Evolutionary conservation across 2,329 filamentous ascomycete genomes (phyloP).

Genomic region (Cladobotryum mycophilum): DNA sequence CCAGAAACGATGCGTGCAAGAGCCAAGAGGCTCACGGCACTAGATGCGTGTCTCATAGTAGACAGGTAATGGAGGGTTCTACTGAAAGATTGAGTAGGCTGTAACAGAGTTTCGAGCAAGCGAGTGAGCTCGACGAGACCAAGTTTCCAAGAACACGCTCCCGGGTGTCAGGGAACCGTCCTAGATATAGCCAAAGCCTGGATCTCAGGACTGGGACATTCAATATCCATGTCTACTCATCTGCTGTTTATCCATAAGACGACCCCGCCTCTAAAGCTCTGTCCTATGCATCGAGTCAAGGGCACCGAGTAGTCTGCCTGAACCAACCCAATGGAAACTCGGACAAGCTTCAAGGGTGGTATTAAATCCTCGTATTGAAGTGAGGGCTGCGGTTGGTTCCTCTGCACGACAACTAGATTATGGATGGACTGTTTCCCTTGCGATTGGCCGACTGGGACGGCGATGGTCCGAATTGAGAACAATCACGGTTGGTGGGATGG

Average conservation of each 20-base stretch:
- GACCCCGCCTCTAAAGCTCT: no score
- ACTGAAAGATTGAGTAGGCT: background rate
- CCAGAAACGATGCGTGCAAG: conserved; percentile 14
- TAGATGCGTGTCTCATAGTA: conserved; percentile 4
- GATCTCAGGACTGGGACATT: no score
- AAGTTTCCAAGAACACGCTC: background rate
- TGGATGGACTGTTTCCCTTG: background rate
- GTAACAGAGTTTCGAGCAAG: background rate
- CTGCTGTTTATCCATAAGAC: no score
- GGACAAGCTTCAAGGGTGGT: background rate
- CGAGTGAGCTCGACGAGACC: background rate
- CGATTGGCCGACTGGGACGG: conserved; percentile 8
- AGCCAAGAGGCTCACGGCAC: conserved; percentile 13
- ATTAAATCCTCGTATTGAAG: conserved; percentile 3
- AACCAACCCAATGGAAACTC: background rate
- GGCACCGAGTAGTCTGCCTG: background rate
- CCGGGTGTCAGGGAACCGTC: background rate
- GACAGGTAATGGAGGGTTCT: background rate
- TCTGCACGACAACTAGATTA: conserved; percentile 1
- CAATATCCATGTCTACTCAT: no score
- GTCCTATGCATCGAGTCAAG: no score
- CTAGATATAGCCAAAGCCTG: background rate
- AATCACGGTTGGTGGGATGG: conserved; percentile 3
- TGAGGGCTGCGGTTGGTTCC: background rate
- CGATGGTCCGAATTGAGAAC: conserved; percentile 8